These are phyloP conservation scores for Vinca minor DNA, from an alignment of 257 asterid species.

Conservation along the genomic window DNA sequence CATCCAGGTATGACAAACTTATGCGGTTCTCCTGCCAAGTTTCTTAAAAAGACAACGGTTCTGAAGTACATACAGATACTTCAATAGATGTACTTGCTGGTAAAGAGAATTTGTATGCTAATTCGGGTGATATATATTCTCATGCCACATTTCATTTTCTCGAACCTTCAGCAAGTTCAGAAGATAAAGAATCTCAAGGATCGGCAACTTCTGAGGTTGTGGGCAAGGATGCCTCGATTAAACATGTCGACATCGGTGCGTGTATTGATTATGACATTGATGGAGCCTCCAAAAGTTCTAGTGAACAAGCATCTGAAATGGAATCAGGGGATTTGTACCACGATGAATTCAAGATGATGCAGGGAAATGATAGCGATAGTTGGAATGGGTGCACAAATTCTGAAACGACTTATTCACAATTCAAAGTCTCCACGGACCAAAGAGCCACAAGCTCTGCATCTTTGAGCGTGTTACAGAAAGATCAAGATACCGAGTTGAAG, in stretches of 20 bases:
- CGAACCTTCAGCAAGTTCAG: constrained; percentile 15
- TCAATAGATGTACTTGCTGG: constrained; percentile 15
- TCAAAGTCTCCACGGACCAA: constrained; percentile 18
- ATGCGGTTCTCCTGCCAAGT: constrained; percentile 20
- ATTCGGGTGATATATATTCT: constrained; percentile 18
- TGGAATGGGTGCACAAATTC: constrained; percentile 19
- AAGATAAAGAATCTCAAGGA: constrained; percentile 32
- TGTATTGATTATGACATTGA: constrained; percentile 15
- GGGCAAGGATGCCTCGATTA: constrained; percentile 26
- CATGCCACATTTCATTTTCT: constrained; percentile 20
- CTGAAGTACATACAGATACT: constrained; percentile 10
- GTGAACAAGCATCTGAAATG: constrained; percentile 29
- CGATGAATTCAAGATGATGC: constrained; percentile 29
- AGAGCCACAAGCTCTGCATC: constrained; percentile 29
- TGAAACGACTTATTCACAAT: constrained; percentile 15
- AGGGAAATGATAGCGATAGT: constrained; percentile 20
- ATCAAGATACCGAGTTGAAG: constrained; percentile 20
- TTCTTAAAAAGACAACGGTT: constrained; percentile 13
- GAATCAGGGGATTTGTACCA: constrained; percentile 27
- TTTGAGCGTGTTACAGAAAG: constrained; percentile 21
- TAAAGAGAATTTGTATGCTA: constrained; percentile 15
- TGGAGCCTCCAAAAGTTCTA: constrained; percentile 19
- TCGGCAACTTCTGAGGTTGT: constrained; percentile 29
- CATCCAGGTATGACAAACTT: constrained; percentile 21
- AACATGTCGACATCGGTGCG: constrained; percentile 16